A percentile compares a stretch with the other conserved stretches of the same genome.
Evolutionary conservation across 2,329 filamentous ascomycete species (phyloP).

Genomic region (Akanthomyces muscarius): DNA sequence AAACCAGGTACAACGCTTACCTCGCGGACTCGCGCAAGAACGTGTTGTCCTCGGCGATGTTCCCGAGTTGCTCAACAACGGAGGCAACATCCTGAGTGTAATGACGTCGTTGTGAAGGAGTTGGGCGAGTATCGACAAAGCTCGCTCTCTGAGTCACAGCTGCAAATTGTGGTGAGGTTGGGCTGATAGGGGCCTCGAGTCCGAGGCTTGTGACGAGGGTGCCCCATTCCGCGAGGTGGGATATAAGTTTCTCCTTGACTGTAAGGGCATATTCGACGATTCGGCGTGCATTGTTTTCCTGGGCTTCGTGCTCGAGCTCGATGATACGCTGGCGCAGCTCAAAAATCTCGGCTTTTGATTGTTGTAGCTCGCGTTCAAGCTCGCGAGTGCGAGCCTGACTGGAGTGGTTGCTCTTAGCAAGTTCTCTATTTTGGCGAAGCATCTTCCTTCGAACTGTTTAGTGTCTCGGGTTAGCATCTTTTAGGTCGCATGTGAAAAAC

Average conservation of each 20-base stretch:
- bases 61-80: constrained; percentile 49
- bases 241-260: constrained; percentile 68
- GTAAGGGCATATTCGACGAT: constrained; percentile 62
- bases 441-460: constrained; percentile 71
- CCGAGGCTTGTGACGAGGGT: constrained; percentile 64
- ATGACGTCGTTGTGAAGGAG: constrained; percentile 53
- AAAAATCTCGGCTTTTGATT: constrained; percentile 72
- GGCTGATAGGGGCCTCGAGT: constrained; percentile 52
- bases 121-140: constrained; percentile 36
- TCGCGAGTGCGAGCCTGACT: constrained; percentile 73
- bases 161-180: constrained; percentile 38
- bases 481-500: background rate
- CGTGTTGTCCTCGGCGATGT: constrained; percentile 64
- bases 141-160: constrained; percentile 41
- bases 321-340: constrained; percentile 67
- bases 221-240: constrained; percentile 67
- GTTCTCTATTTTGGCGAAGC: constrained; percentile 78
- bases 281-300: constrained; percentile 55
- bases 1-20: constrained; percentile 40
- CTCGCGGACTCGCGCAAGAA: constrained; percentile 66
- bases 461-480: background rate
- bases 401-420: constrained; percentile 72
- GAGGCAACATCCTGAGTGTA: constrained; percentile 47
- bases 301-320: constrained; percentile 63
- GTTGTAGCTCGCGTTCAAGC: constrained; percentile 71